Percentiles rank a stretch among this genome's conserved stretches.
These are phyloP conservation scores for Teratosphaeria destructans DNA, from an alignment of 2,329 filamentous ascomycete species.

Conservation along the genomic window DNA sequence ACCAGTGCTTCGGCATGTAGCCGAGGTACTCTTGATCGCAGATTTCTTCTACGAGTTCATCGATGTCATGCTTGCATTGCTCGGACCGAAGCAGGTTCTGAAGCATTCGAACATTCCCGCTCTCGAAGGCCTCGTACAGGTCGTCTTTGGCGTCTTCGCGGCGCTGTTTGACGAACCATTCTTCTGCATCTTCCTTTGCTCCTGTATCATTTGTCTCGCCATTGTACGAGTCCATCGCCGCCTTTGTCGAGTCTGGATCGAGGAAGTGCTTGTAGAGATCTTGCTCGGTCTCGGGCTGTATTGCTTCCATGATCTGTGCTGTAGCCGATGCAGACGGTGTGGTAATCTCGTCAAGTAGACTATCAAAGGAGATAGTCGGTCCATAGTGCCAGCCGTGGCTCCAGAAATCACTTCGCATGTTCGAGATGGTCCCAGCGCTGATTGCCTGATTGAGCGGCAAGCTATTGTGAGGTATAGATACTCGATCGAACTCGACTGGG, in stretches of 20 bases:
- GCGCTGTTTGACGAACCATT: constrained; percentile 1
- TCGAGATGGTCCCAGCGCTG: not conserved
- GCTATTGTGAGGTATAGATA: not conserved
- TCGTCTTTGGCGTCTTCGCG: constrained; percentile 5
- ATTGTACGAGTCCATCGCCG: not conserved
- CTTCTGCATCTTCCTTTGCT: constrained; percentile 1
- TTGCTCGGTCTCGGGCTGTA: constrained; percentile 34
- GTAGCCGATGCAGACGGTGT: not conserved
- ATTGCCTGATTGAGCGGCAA: not conserved
- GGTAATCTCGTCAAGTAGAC: not conserved
- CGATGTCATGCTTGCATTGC: not conserved
- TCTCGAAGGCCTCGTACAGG: constrained; percentile 6
- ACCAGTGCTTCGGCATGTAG: not conserved
- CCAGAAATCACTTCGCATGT: not conserved
- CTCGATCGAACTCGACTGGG: constrained; percentile 5
- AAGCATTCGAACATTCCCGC: not conserved
- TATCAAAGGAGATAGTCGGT: not conserved
- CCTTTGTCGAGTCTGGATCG: not conserved
- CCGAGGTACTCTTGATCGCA: not conserved
- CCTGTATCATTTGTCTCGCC: not conserved
- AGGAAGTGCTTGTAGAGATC: constrained; percentile 38
- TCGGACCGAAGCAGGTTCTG: not conserved
- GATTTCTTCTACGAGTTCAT: not conserved
- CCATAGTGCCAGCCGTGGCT: not conserved
- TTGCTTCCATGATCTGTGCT: constrained; percentile 2